phyloP scores from a whole-genome alignment of 768 basidiomycete species.

The Punctularia strigosozonata region DNA sequence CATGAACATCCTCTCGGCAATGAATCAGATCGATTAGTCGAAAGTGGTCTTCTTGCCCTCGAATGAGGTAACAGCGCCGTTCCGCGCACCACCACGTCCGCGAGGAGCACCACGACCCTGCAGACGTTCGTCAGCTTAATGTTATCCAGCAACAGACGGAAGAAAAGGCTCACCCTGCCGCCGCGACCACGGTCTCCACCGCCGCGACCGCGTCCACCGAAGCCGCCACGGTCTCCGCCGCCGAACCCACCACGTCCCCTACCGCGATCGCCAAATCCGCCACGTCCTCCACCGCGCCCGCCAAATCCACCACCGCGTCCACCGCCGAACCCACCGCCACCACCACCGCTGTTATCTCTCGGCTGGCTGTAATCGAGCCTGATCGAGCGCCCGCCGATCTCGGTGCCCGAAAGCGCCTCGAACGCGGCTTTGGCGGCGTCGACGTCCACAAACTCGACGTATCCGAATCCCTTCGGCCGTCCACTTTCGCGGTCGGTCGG shows the following conservation, averaged over 20 bases:
- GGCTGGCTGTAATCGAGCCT: slow-evolving; percentile 85
- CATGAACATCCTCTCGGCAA: no score
- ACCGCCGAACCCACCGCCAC: slow-evolving; percentile 32
- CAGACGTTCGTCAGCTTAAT: slow-evolving; percentile 1
- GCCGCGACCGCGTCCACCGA: slow-evolving; percentile 32
- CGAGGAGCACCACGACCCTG: slow-evolving; percentile 26
- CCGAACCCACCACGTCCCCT: slow-evolving; percentile 22
- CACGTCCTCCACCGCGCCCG: slow-evolving; percentile 16
- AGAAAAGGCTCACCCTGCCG: slow-evolving; percentile 17
- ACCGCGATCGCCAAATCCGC: slow-evolving; percentile 23
- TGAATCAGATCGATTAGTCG: no score
- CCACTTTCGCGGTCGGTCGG: slow-evolving; percentile 91
- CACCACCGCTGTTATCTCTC: slow-evolving; percentile 48
- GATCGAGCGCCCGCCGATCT: slow-evolving; percentile 71
- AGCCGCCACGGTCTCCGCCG: slow-evolving; percentile 28
- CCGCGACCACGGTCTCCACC: slow-evolving; percentile 33
- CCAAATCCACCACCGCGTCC: slow-evolving; percentile 15
- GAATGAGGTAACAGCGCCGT: slow-evolving; percentile 50
- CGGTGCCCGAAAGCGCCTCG: slow-evolving; percentile 52
- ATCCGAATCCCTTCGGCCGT: slow-evolving; percentile 89
- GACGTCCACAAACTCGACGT: slow-evolving; percentile 84
- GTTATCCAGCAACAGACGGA: neutral
- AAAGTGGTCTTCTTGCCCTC: slow-evolving; percentile 66
- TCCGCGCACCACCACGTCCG: slow-evolving; percentile 36
- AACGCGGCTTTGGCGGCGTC: slow-evolving; percentile 75